These are phyloP conservation scores for Eutrema japonicum DNA, from an alignment of 345 rosid species.

Conservation along the genomic window DNA sequence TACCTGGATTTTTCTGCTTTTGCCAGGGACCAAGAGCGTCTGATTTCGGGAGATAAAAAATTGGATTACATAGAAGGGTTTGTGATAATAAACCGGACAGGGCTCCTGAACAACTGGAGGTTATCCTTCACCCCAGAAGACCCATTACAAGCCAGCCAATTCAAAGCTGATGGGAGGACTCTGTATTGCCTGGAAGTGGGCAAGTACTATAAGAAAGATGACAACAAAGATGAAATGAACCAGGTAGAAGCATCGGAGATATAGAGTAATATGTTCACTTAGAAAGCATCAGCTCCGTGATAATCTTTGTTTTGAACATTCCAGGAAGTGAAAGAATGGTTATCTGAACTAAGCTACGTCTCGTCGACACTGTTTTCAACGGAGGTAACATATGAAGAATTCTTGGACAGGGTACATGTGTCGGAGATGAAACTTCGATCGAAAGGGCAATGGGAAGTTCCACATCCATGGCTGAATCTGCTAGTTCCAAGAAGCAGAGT, in stretches of 20 bases:
- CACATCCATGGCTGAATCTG: slow-evolving; percentile 99
- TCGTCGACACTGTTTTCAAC: slow-evolving; percentile 72
- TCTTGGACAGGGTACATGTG: slow-evolving; percentile 89
- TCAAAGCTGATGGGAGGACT: slow-evolving; percentile 73
- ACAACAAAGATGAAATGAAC: slow-evolving; percentile 46
- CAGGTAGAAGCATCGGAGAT: slow-evolving; percentile 51
- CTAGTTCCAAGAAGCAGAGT: slow-evolving; percentile 80
- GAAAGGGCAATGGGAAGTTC: slow-evolving; percentile 96
- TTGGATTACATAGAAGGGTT: slow-evolving; percentile 93
- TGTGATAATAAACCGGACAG: slow-evolving; percentile 83
- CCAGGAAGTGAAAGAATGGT: slow-evolving; percentile 67
- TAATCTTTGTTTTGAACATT: slow-evolving; percentile 27
- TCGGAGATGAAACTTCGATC: slow-evolving; percentile 82
- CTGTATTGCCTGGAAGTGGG: slow-evolving; percentile 90
- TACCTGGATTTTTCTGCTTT: slow-evolving; percentile 78
- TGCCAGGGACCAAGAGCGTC: slow-evolving; percentile 74
- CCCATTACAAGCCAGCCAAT: slow-evolving; percentile 75
- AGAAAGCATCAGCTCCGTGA: not conserved
- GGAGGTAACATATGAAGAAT: slow-evolving; percentile 76
- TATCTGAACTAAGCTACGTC: slow-evolving; percentile 68
- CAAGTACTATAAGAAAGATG: slow-evolving; percentile 60
- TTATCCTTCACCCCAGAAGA: slow-evolving; percentile 80
- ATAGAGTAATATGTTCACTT: slow-evolving; percentile 1
- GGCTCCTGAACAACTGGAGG: slow-evolving; percentile 85
- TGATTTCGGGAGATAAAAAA: slow-evolving; percentile 59